Conservation (phyloP, 2,329 filamentous ascomycete species). For the Didymella exigua region DNA sequence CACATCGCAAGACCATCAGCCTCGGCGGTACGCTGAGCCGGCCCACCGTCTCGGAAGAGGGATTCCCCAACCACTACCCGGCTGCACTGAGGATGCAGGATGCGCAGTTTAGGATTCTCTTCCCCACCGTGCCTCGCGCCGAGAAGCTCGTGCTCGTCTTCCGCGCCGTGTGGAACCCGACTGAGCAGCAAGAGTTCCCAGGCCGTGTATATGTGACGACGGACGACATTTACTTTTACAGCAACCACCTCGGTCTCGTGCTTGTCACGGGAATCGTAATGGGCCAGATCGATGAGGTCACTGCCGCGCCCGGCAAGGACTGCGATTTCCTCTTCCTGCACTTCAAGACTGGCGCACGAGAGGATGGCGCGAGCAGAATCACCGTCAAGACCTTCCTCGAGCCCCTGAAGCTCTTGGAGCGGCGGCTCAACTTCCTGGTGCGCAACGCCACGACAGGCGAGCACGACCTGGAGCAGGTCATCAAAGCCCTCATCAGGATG, state of each 20-base stretch:
- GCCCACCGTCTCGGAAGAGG: conserved; percentile 37
- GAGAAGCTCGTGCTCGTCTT: conserved; percentile 92
- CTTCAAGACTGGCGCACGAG: conserved; percentile 67
- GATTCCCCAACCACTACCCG: conserved; percentile 78
- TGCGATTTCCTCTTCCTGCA: conserved; percentile 94
- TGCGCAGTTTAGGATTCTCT: conserved; percentile 89
- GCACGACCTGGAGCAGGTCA: conserved; percentile 71
- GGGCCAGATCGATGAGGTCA: conserved; percentile 82
- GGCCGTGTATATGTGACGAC: conserved; percentile 87
- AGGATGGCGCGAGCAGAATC: conserved; percentile 71
- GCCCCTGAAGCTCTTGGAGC: conserved; percentile 79
- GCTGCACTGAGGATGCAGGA: conserved; percentile 82
- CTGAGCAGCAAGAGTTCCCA: conserved; percentile 76
- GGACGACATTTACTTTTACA: conserved; percentile 93
- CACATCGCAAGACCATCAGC: conserved; percentile 64
- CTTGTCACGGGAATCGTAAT: conserved; percentile 80
- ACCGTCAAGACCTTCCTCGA: conserved; percentile 94
- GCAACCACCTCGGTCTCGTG: conserved; percentile 89
- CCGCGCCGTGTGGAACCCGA: conserved; percentile 84
- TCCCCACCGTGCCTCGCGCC: conserved; percentile 75
- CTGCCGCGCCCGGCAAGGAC: conserved; percentile 83
- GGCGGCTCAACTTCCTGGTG: conserved; percentile 82
- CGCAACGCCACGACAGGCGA: conserved; percentile 77
- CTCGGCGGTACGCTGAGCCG: conserved; percentile 50
- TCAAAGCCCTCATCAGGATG: conserved; percentile 75